Conservation (phyloP, 768 basidiomycete species). For the Boletus rubescentipes region DNA sequence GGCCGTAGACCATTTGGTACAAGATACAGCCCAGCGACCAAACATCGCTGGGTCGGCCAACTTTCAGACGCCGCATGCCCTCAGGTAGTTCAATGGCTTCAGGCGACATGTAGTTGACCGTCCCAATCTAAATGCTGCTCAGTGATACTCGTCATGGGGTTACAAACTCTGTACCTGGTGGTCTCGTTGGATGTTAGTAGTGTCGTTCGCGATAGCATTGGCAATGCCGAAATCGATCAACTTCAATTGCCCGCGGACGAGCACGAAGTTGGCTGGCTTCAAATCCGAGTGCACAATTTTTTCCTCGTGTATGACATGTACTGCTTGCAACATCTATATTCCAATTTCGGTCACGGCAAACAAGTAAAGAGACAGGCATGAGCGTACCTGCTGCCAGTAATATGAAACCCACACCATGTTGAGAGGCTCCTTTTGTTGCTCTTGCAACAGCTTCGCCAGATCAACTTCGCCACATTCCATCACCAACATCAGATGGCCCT, state of each 20-base stretch:
- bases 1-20: slow-evolving; percentile 98
- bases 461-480: slow-evolving; percentile 99
- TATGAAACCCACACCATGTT: slow-evolving; percentile 95
- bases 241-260: slow-evolving; percentile 93
- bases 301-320: slow-evolving; percentile 97
- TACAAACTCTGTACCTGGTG: slow-evolving; percentile 62
- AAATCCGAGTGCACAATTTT: slow-evolving; percentile 99
- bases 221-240: slow-evolving; percentile 99
- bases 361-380: background rate
- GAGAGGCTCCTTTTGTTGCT: slow-evolving; percentile 79
- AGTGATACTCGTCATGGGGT: background rate
- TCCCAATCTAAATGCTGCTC: slow-evolving; percentile 67
- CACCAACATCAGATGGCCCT: slow-evolving; percentile 77
- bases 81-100: slow-evolving; percentile 91
- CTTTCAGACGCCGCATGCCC: slow-evolving; percentile 86
- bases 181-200: slow-evolving; percentile 96
- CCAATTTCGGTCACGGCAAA: background rate
- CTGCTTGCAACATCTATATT: slow-evolving; percentile 91
- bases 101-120: slow-evolving; percentile 98
- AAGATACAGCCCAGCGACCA: slow-evolving; percentile 98
- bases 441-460: slow-evolving; percentile 76
- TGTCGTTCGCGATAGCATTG: slow-evolving; percentile 97
- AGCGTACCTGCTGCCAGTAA: slow-evolving; percentile 92
- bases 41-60: slow-evolving; percentile 93
- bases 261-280: slow-evolving; percentile 97